Percentiles rank a stretch among this genome's conserved stretches.
phyloP scores from a whole-genome alignment of 2,329 filamentous ascomycete genomes.

The Lecanoromycetidae sp. region DNA sequence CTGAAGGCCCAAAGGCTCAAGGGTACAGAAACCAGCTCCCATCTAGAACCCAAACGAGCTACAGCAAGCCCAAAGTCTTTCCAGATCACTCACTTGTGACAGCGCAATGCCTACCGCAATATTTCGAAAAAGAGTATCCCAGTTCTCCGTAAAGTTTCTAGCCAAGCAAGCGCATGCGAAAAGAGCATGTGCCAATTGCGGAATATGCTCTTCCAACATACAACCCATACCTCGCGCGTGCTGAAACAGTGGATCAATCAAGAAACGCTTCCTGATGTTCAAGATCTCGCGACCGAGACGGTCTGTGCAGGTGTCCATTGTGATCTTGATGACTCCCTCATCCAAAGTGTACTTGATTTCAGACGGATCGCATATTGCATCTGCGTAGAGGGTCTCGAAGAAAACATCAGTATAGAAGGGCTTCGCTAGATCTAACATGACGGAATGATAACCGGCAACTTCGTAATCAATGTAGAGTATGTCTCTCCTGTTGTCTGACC shows the following conservation, averaged over 20 bases:
- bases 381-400: conserved; percentile 6
- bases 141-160: not conserved
- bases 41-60: not conserved
- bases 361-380: not conserved
- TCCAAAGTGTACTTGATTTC: not conserved
- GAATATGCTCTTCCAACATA: not conserved
- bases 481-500: not conserved
- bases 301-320: not conserved
- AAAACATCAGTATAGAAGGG: conserved; percentile 9
- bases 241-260: conserved; percentile 4
- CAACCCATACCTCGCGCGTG: not conserved
- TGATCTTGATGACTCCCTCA: conserved; percentile 2
- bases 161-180: conserved; percentile 7
- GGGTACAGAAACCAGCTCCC: too few species aligned
- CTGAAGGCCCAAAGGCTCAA: too few species aligned
- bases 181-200: not conserved
- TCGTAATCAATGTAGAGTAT: conserved; percentile 15
- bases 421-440: conserved; percentile 11
- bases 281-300: not conserved
- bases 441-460: conserved; percentile 12
- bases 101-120: conserved; percentile 8
- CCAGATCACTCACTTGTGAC: not conserved
- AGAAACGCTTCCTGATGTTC: conserved; percentile 4
- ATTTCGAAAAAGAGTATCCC: conserved; percentile 1
- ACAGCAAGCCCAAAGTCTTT: conserved; percentile 1